Evolutionary conservation across 1,284 basidiomycete genomes (phyloP).

Genomic region (Pseudozyma tsukubaensis): DNA sequence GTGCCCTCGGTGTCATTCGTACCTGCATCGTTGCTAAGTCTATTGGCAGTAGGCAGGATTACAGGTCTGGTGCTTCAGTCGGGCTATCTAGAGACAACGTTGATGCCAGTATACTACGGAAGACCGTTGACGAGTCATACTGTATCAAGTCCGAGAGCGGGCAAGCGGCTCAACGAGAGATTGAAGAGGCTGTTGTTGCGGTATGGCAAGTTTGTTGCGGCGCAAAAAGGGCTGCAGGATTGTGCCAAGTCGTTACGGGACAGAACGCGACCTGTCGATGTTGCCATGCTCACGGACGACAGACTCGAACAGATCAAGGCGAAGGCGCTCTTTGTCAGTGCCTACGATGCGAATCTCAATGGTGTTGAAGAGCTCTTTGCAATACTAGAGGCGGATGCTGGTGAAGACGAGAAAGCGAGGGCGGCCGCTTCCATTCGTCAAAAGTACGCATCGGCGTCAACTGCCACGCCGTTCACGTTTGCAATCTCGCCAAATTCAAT

Average conservation of each 20-base stretch:
- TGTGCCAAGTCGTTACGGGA: constrained; percentile 22
- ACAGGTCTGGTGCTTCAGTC: constrained; percentile 92
- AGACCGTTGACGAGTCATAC: constrained; percentile 41
- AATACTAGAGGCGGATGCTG: constrained; percentile 13
- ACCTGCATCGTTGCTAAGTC: constrained; percentile 79
- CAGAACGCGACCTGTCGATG: constrained; percentile 21
- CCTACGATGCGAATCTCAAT: constrained; percentile 14
- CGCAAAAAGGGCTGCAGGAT: constrained; percentile 35
- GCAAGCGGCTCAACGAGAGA: constrained; percentile 28
- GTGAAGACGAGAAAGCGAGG: background rate
- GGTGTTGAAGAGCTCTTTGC: constrained; percentile 24
- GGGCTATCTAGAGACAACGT: constrained; percentile 88
- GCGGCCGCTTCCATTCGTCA: constrained; percentile 8
- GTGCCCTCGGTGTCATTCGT: constrained; percentile 89
- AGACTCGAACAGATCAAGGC: constrained; percentile 58
- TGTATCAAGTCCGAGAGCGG: constrained; percentile 46
- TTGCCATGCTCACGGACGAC: constrained; percentile 41
- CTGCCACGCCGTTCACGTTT: constrained; percentile 38
- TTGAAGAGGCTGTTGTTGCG: constrained; percentile 42
- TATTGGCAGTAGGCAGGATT: constrained; percentile 85
- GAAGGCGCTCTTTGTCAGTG: constrained; percentile 55
- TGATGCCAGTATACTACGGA: constrained; percentile 76
- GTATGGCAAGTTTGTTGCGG: constrained; percentile 43
- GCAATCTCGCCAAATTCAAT: constrained; percentile 19
- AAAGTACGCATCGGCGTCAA: constrained; percentile 19